Base-by-base conservation (phyloP, 345 rosid species). In the Murraya paniculata region DNA sequence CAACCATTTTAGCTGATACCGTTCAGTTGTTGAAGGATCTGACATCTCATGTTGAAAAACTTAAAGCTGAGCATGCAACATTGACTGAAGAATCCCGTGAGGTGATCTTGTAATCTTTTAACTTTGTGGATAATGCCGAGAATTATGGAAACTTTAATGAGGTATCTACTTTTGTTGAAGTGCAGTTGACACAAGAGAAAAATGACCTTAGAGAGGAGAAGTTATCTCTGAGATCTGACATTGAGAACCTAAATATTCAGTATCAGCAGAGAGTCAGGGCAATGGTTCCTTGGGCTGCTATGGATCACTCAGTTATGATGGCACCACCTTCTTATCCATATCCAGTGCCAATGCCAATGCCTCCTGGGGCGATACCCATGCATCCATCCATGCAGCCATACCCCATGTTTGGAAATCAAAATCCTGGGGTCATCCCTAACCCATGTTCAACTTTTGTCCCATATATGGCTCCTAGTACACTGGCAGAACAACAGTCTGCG, bases 131-230 rank as follows among this genome's bases (percentile, higher is more conserved):
- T 14, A 28, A 21, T 22, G 16, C 53, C 58, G 30, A 69, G 70
- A 71, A 30, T 74, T 71, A n/a, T 24, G 33, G 59, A 68, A 9
- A 39, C 41, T 48, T 64, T 68, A 39, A 55, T 60, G 35, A 68
- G 39, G 30, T 48, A 66, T 31, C 68, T 25, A 39, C 5, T 71
- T 53, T 68, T 69, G 67, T 80, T 48, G 56, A 30, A 65, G 5
- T 82, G 73, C 83, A 95, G 98, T 78, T 95, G 88, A 93, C 89
- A 0, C 93, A 89, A 80, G 98, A 95, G 89, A 95, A 95, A 77
- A 91, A 91, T 84, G 95, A 93, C 73, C 87, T 95, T 45, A 85
- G 90, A 87, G 98, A 95, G 85, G 98, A 95, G 85, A 93, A 91
- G 86, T 85, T 87, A 8, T 89, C 93, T 71, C 82, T 95, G 5